These are phyloP conservation scores for Cichorium intybus DNA, from an alignment of 140 eudicot genomes.

Conservation along the genomic window DNA sequence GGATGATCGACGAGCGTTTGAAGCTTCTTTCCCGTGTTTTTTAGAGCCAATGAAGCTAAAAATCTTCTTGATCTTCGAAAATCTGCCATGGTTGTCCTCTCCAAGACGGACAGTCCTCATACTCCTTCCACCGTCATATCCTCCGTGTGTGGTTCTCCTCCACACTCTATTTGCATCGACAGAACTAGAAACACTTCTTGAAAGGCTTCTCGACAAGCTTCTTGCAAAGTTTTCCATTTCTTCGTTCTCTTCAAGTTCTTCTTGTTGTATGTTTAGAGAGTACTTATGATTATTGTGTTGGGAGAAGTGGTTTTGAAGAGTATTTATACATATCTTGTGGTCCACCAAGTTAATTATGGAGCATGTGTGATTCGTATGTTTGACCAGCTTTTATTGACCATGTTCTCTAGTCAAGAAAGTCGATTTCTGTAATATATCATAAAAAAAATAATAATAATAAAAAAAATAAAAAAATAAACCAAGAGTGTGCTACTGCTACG, in stretches of 20 bases:
- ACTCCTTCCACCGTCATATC: constrained; percentile 31
- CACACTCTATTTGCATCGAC: constrained; percentile 24
- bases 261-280: background rate
- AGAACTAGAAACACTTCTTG: constrained; percentile 28
- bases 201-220: constrained; percentile 18
- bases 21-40: constrained; percentile 1
- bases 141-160: constrained; percentile 20
- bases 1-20: constrained; percentile 14
- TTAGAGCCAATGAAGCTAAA: constrained; percentile 12
- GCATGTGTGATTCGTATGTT: constrained; percentile 4
- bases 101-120: constrained; percentile 24
- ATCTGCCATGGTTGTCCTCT: constrained; percentile 5
- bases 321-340: constrained; percentile 6
- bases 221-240: constrained; percentile 33
- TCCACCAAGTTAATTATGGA: no score
- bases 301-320: constrained; percentile 9
- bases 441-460: background rate
- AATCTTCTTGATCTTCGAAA: constrained; percentile 22
- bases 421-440: background rate
- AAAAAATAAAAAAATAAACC: background rate
- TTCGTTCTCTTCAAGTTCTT: background rate
- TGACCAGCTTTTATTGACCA: constrained; percentile 16
- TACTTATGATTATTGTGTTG: constrained; percentile 9
- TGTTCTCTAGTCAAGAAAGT: background rate
- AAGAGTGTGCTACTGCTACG: no score